Conservation (phyloP, 257 asterid species). For the Solanum clarkiae region DNA sequence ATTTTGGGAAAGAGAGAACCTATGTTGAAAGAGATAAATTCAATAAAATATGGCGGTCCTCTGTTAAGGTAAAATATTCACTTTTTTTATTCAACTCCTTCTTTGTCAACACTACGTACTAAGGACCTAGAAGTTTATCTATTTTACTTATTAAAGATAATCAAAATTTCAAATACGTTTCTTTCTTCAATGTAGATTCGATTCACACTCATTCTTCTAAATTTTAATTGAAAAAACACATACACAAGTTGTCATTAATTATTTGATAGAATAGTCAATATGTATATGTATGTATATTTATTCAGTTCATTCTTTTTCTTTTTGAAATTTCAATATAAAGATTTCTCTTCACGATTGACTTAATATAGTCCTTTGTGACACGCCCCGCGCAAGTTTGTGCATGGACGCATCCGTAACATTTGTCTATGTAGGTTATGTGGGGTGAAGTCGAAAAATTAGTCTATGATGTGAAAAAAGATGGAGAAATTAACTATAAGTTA, state of each 20-base stretch:
- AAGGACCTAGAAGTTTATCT: not conserved
- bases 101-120: not conserved
- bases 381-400: too few species aligned
- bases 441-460: slow-evolving; percentile 1
- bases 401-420: too few species aligned
- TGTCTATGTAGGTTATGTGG: slow-evolving; percentile 3
- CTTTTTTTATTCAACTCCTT: not conserved
- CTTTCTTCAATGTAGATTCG: not conserved
- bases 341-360: not conserved
- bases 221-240: not conserved
- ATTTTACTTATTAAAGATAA: not conserved
- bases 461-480: not conserved
- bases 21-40: not conserved
- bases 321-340: not conserved
- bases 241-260: not conserved
- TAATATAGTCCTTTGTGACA: not conserved
- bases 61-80: too few species aligned
- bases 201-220: not conserved
- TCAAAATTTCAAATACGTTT: not conserved
- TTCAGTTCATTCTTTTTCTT: not conserved
- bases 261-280: not conserved
- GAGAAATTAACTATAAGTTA: not conserved
- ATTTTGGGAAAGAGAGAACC: too few species aligned
- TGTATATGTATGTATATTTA: not conserved
- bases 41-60: not conserved